Percentiles rank a stretch among this genome's conserved stretches.
phyloP scores from a whole-genome alignment of 345 rosid genomes.

The Populus davidiana region DNA sequence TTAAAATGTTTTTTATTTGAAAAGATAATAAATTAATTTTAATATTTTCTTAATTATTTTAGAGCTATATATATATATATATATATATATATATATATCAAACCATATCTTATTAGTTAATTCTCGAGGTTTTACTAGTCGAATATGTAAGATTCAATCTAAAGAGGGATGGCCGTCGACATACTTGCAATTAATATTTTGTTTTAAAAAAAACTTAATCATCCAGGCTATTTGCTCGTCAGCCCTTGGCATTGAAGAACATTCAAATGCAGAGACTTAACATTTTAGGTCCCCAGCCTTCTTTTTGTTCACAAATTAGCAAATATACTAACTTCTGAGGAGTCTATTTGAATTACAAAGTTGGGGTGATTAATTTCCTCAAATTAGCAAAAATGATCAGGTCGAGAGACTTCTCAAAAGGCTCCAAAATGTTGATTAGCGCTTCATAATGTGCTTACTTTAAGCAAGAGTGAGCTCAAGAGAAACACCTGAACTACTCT shows the following conservation, averaged over 20 bases:
- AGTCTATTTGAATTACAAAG: not conserved
- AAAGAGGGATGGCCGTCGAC: too few species aligned
- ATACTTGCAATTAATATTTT: not conserved
- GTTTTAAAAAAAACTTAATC: not conserved
- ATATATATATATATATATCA: too few species aligned
- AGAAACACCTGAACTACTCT: slow-evolving; percentile 22
- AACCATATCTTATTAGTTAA: too few species aligned
- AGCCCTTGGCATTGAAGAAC: not conserved
- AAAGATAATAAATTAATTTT: too few species aligned
- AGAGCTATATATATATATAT: too few species aligned
- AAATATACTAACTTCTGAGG: not conserved
- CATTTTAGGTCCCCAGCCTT: not conserved
- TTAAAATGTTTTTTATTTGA: too few species aligned
- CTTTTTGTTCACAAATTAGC: not conserved
- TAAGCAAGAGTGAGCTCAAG: slow-evolving; percentile 48
- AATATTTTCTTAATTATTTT: too few species aligned
- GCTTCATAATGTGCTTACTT: not conserved
- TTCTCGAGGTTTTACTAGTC: too few species aligned
- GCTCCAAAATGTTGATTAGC: not conserved
- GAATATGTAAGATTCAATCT: too few species aligned
- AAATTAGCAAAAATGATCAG: not conserved
- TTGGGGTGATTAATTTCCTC: not conserved
- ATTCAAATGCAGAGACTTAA: not conserved
- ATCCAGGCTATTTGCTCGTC: not conserved
- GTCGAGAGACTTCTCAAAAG: not conserved